phyloP scores from a whole-genome alignment of 2,329 filamentous ascomycete genomes.

The Diaporthe ilicicola region DNA sequence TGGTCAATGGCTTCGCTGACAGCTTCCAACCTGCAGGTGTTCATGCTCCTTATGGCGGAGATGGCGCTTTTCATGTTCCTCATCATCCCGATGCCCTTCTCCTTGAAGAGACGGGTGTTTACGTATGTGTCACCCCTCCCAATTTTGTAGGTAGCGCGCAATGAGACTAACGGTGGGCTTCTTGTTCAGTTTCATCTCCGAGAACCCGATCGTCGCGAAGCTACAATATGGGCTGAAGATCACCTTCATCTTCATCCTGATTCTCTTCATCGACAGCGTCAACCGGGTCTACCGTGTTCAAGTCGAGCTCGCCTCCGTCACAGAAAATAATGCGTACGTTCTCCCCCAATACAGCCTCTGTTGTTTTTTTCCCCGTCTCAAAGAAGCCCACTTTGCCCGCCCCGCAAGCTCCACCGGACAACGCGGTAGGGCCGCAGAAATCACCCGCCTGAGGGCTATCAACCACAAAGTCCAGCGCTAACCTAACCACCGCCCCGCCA shows the following conservation, averaged over 20 bases:
- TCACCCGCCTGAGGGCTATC: not conserved
- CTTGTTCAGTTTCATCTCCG: conserved; percentile 82
- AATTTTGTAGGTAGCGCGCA: too few relatives aligned
- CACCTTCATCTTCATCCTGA: conserved; percentile 98
- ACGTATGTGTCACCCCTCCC: conserved; percentile 53
- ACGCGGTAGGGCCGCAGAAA: not conserved
- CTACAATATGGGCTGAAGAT: conserved; percentile 99
- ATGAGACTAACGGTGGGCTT: not conserved
- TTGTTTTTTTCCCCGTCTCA: not conserved
- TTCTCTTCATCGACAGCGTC: conserved; percentile 97
- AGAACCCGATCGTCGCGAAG: conserved; percentile 85
- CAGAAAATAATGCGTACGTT: conserved; percentile 66
- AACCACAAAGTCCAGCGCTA: not conserved
- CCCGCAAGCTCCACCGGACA: not conserved
- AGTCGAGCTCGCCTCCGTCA: conserved; percentile 79
- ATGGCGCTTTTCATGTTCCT: conserved; percentile 83
- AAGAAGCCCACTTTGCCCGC: not conserved
- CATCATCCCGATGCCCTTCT: conserved; percentile 89
- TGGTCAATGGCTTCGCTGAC: conserved; percentile 38
- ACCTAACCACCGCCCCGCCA: conserved; percentile 35
- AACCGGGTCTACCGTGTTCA: conserved; percentile 96
- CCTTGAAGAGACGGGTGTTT: conserved; percentile 85
- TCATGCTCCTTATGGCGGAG: conserved; percentile 82
- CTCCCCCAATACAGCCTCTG: not conserved
- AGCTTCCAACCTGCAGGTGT: conserved; percentile 66